Evolutionary conservation across 495 filamentous ascomycete genomes (phyloP).

Genomic region (Tuber microsphaerosporum): DNA sequence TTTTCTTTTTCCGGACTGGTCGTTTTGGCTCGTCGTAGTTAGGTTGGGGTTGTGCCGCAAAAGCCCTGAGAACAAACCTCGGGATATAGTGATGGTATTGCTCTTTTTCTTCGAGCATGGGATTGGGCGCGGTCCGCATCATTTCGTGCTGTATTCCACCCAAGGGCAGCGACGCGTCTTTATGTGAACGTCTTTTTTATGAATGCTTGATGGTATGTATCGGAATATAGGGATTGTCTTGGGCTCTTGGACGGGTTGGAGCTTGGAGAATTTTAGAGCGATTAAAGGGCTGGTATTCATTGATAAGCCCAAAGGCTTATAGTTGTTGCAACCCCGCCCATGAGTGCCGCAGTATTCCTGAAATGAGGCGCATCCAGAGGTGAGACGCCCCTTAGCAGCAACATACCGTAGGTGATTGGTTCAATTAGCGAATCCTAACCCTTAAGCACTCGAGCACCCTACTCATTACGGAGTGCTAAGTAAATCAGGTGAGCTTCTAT

Average conservation of each 20-base stretch:
- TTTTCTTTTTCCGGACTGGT: too few species aligned
- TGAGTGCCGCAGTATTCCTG: too few species aligned
- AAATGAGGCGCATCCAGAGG: too few species aligned
- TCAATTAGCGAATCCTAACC: too few species aligned
- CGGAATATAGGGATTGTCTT: neutral
- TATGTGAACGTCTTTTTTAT: neutral
- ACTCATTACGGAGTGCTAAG: too few species aligned
- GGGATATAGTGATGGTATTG: too few species aligned
- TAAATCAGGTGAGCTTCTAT: too few species aligned
- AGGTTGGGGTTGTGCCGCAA: slow-evolving; percentile 15
- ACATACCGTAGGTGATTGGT: too few species aligned
- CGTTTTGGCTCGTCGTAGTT: neutral
- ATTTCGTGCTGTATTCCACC: neutral
- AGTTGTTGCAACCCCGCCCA: neutral
- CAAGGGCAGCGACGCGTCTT: neutral
- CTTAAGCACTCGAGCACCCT: too few species aligned
- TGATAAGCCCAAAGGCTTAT: neutral
- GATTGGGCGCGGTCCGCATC: too few species aligned
- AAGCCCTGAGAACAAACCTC: slow-evolving; percentile 16
- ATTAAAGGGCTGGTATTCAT: neutral
- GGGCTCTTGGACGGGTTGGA: neutral
- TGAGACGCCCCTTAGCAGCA: too few species aligned
- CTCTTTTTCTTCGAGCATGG: too few species aligned
- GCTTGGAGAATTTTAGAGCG: neutral
- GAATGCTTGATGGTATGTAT: neutral